These are phyloP conservation scores for Phytophthora litchii DNA, from an alignment of 352 stramenopile species.

Conservation along the genomic window DNA sequence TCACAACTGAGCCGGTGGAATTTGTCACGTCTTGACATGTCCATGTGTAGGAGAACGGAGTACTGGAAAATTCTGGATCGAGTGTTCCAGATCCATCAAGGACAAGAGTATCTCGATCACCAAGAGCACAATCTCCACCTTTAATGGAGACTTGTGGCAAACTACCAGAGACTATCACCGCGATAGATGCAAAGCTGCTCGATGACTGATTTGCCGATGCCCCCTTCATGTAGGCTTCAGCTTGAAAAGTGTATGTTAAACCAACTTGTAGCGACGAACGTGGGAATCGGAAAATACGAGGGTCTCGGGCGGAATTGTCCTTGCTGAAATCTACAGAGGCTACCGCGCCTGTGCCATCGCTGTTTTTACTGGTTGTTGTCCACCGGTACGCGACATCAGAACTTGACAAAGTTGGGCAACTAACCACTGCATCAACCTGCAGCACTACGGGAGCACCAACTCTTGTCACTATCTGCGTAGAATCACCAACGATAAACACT, in stretches of 20 bases:
- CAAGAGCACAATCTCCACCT: constrained; percentile 55
- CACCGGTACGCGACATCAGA: constrained; percentile 53
- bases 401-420: constrained; percentile 45
- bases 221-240: constrained; percentile 55
- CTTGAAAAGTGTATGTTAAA: constrained; percentile 61
- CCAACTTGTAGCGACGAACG: constrained; percentile 41
- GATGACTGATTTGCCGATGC: constrained; percentile 15
- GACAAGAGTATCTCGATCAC: constrained; percentile 52
- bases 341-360: constrained; percentile 7
- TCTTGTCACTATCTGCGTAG: constrained; percentile 38
- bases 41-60: constrained; percentile 56
- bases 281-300: constrained; percentile 58
- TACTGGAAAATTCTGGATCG: constrained; percentile 52
- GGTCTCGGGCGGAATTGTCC: constrained; percentile 64
- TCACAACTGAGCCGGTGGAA: constrained; percentile 15
- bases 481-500: constrained; percentile 58
- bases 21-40: constrained; percentile 63
- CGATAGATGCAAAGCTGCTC: constrained; percentile 48
- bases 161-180: constrained; percentile 49
- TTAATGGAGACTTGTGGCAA: constrained; percentile 38
- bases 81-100: constrained; percentile 52
- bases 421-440: constrained; percentile 52
- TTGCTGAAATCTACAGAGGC: constrained; percentile 43
- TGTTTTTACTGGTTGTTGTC: constrained; percentile 37
- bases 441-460: constrained; percentile 44